Evolutionary conservation across 176 grass and related monocot genomes (phyloP).

Genomic region (sorghum (Sorghum bicolor)): Sorghum_bicolor_NCBIv3 NC_012875.2:49131001-49131500

Average conservation of each 20-base stretch:
- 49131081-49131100: neutral
- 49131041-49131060: slow-evolving; percentile 84
- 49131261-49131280: slow-evolving; percentile 97
- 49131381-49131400: neutral
- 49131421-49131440: slow-evolving; percentile 68
- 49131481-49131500: slow-evolving; percentile 90
- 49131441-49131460: slow-evolving; percentile 95
- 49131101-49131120: neutral
- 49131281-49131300: slow-evolving; percentile 99
- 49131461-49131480: slow-evolving; percentile 99
- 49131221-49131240: slow-evolving; percentile 97
- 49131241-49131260: slow-evolving; percentile 85
- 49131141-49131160: slow-evolving; percentile 22
- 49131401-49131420: neutral
- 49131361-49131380: neutral
- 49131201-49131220: slow-evolving; percentile 89
- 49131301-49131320: slow-evolving; percentile 90
- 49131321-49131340: slow-evolving; percentile 93
- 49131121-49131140: neutral
- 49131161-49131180: slow-evolving; percentile 83
- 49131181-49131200: slow-evolving; percentile 88
- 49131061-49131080: slow-evolving; percentile 5
- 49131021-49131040: slow-evolving; percentile 99
- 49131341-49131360: slow-evolving; percentile 32
- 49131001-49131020: slow-evolving; percentile 87